Evolutionary conservation across 2,329 filamentous ascomycete species (phyloP), one percentile per base, ranked within the genome.

Genomic region (Colletotrichum somersetense): DNA sequence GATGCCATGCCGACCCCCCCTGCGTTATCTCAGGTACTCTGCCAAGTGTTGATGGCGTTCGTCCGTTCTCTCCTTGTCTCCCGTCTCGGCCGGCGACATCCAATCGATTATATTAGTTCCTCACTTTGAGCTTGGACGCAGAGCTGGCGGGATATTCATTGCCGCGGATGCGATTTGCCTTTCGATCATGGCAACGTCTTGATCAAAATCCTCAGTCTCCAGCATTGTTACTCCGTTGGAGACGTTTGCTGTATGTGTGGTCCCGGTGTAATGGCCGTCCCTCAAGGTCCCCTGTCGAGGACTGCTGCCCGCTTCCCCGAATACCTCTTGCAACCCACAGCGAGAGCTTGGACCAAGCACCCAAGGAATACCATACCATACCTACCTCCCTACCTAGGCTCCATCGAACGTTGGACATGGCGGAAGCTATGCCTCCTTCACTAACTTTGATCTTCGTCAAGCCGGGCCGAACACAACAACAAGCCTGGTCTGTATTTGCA

Each of bases 141-240:
- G 63, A 50, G 26, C 56, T 35, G 64, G 64, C 57, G 57, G 52
- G 57, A 71, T 71, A 57, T 62, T 62, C 57, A 35, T 42, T 62
- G 63, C 42, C 35, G 48, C 42, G 44, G n/a, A 57, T 6, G 11
- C 12, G 1, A 23, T 56, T n/a, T 35, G 18, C 33, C 6, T n/a
- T 56, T 56, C 20, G 8, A 5, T 12, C 20, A 33, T 20, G 33
- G 14, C 48, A 26, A 23, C n/a, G n/a, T 26, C 14, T 30, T 14
- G 16, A n/a, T 38, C 53, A 38, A 16, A 35, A 33, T 14, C 33
- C 33, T 7, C n/a, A 53, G 16, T 48, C 46, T 53, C 35, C 35
- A 30, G 46, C 35, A 42, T 33, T 26, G 35, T 53, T 6, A 26
- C 48, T 52, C n/a, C 33, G 23, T 52, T 40, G 11, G 46, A 42